Base-by-base conservation (phyloP, 345 rosid genomes). In the Brassica rapa region DNA sequence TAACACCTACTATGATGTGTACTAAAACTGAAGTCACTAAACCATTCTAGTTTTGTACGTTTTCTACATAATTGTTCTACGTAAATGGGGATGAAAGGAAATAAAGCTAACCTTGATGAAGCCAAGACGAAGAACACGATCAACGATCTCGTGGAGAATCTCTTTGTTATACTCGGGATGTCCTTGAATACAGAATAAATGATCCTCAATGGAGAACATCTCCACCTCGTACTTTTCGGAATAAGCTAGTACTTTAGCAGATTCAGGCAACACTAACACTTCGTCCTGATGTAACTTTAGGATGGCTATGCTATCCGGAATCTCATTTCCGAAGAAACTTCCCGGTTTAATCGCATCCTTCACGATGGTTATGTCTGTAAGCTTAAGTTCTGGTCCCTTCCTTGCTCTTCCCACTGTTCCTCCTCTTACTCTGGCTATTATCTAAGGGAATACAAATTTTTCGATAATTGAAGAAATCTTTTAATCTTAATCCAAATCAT, bases 151-250 rank as follows among this genome's bases (percentile, higher is more conserved):
- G 70, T 6, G 74, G 49, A 94, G 86, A 59, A 94, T 92, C 84
- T 91, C 97, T 62, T 83, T 89, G 81, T 92, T 88, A 83, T 92
- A 91, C 77, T 94, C 98, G 9, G 95, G 97, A 72, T 94, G 97
- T 24, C 98, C 97, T 85, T 94, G 98, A 75, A 94, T 87, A n/a
- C 97, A 95, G 53, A 91, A 75, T 51, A 94, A 84, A 74, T 83
- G 97, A 35, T 86, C 83, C 8, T 87, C 94, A 11, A 91, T 77
- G 0, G 70, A 24, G 53, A 82, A 92, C 90, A 92, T 89, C 71
- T 94, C 98, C 3, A 94, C 89, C 7, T 89, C 89, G 43, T 93
- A 92, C 56, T 87, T 92, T 2, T 85, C 88, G 2, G 98, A 94
- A 76, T 83, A 91, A 2, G 91, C 98, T 6, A 94, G 81, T 27